Conservation (phyloP, 371 early-diverging fungal species). For the Haplosporangium sp. region DNA sequence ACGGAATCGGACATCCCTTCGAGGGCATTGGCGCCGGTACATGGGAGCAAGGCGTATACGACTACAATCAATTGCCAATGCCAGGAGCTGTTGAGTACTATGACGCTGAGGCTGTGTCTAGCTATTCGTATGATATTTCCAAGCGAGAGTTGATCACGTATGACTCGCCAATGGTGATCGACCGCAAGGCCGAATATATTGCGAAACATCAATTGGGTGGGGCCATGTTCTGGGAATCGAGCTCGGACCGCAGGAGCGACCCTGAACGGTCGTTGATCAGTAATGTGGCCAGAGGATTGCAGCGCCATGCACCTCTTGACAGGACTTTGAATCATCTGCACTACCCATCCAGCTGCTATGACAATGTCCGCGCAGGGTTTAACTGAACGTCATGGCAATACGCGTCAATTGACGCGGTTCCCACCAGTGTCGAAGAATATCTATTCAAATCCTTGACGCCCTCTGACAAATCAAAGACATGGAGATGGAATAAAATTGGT, state of each 20-base stretch:
- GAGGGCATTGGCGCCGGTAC: conserved; percentile 75
- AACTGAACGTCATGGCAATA: conserved; percentile 6
- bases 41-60: conserved; percentile 89
- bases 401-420: neutral
- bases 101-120: conserved; percentile 76
- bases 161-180: conserved; percentile 76
- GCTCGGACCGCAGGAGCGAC: conserved; percentile 64
- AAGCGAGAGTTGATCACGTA: conserved; percentile 81
- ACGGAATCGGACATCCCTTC: conserved; percentile 69
- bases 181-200: conserved; percentile 81
- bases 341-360: conserved; percentile 63
- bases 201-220: conserved; percentile 75
- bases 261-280: conserved; percentile 62
- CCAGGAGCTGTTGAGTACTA: conserved; percentile 73
- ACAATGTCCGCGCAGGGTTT: conserved; percentile 61
- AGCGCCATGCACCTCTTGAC: conserved; percentile 54
- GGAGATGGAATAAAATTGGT: conserved; percentile 8
- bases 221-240: conserved; percentile 89
- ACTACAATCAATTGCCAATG: conserved; percentile 76
- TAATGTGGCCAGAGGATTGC: conserved; percentile 50
- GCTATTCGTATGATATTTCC: conserved; percentile 78
- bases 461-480: conserved; percentile 1
- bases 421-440: neutral
- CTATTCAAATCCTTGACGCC: neutral
- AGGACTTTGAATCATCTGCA: conserved; percentile 58